Evolutionary conservation across 805 yeast genomes (phyloP).

Genomic region (Ogataea pini): DNA sequence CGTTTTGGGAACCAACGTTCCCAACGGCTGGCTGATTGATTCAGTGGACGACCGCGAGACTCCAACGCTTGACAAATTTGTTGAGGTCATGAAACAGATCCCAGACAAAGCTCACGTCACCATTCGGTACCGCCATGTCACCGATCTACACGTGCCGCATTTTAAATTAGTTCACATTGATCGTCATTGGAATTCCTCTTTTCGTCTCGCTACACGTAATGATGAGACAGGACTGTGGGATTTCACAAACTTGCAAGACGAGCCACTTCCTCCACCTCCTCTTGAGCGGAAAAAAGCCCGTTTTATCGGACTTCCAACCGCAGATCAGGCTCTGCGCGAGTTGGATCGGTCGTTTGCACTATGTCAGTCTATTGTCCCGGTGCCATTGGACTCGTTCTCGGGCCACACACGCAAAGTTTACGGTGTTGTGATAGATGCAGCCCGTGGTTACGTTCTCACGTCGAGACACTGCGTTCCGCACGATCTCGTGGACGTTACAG

Average conservation of each 20-base stretch:
- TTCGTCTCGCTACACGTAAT: slow-evolving; percentile 65
- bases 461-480: slow-evolving; percentile 82
- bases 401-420: slow-evolving; percentile 61
- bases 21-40: slow-evolving; percentile 79
- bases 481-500: slow-evolving; percentile 70
- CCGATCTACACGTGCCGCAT: slow-evolving; percentile 75
- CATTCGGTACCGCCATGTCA: slow-evolving; percentile 70
- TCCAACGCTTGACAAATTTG: slow-evolving; percentile 71
- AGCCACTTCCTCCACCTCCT: slow-evolving; percentile 57
- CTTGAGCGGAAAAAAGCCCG: slow-evolving; percentile 63
- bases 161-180: slow-evolving; percentile 71
- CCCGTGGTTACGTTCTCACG: slow-evolving; percentile 74
- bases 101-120: slow-evolving; percentile 78
- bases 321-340: slow-evolving; percentile 51
- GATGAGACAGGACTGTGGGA: slow-evolving; percentile 60
- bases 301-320: slow-evolving; percentile 68
- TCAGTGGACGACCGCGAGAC: slow-evolving; percentile 74
- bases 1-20: slow-evolving; percentile 55
- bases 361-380: slow-evolving; percentile 63
- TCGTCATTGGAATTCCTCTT: slow-evolving; percentile 80
- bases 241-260: slow-evolving; percentile 52
- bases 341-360: slow-evolving; percentile 70
- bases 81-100: slow-evolving; percentile 72
- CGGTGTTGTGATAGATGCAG: slow-evolving; percentile 82
- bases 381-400: slow-evolving; percentile 75